Evolutionary conservation across 2,329 filamentous ascomycete species (phyloP).

Genomic region (Xylariales sp.): DNA sequence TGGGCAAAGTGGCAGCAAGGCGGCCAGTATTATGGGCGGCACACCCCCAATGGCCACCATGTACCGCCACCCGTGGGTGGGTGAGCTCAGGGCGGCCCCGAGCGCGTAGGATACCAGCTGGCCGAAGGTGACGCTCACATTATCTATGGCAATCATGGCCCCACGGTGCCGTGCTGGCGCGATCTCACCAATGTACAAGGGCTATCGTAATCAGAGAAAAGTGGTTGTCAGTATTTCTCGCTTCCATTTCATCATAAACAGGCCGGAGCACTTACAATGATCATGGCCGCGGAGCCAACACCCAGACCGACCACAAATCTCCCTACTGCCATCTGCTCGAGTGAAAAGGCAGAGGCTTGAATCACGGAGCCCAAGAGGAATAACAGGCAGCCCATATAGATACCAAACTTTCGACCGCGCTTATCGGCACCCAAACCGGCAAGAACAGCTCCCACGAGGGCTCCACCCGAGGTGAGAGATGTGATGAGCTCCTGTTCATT

Average conservation of each 20-base stretch:
- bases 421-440: conserved; percentile 30
- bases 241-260: too few relatives aligned
- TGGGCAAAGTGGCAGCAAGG: conserved; percentile 39
- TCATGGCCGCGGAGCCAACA: conserved; percentile 43
- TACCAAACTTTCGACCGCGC: conserved; percentile 33
- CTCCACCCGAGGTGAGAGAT: conserved; percentile 27
- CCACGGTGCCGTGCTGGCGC: conserved; percentile 45
- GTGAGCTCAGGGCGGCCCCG: conserved; percentile 32
- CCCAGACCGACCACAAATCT: conserved; percentile 44
- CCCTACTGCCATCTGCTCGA: conserved; percentile 39
- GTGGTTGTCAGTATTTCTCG: conserved; percentile 5
- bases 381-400: conserved; percentile 34
- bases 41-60: conserved; percentile 44
- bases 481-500: conserved; percentile 39
- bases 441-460: conserved; percentile 37
- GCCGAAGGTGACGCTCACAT: conserved; percentile 38
- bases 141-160: conserved; percentile 43
- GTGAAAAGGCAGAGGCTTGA: conserved; percentile 28
- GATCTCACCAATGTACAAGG: conserved; percentile 43
- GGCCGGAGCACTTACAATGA: conserved; percentile 23
- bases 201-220: conserved; percentile 3
- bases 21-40: conserved; percentile 38
- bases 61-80: conserved; percentile 42
- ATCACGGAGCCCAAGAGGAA: conserved; percentile 33
- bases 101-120: conserved; percentile 36